phyloP scores from a whole-genome alignment of 106 monocot genomes.

The Dendrobium nobile region DNA sequence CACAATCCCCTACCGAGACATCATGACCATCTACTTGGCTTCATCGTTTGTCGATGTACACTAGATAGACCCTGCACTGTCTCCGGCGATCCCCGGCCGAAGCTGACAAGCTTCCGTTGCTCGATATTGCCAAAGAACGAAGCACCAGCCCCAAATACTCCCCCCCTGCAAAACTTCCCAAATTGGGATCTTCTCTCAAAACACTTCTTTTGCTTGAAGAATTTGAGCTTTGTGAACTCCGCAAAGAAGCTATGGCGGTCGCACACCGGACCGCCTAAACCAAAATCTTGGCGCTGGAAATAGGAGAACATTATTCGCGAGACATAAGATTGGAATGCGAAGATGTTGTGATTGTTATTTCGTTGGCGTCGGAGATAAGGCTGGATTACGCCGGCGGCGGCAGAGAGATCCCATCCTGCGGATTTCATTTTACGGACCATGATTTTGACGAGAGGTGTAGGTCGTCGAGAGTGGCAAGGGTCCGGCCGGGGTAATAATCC shows the following conservation, averaged over 20 bases:
- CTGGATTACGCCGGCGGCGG: slow-evolving; percentile 35
- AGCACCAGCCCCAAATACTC: slow-evolving; percentile 41
- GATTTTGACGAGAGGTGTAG: slow-evolving; percentile 45
- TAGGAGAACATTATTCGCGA: slow-evolving; percentile 48
- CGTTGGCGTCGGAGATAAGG: slow-evolving; percentile 14
- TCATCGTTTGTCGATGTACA: not conserved
- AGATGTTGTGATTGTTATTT: slow-evolving; percentile 10
- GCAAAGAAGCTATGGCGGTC: slow-evolving; percentile 33
- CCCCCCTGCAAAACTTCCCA: slow-evolving; percentile 27
- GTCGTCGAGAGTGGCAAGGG: slow-evolving; percentile 37
- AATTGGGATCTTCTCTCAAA: slow-evolving; percentile 1
- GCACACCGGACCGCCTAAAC: slow-evolving; percentile 5
- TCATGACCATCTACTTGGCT: not conserved
- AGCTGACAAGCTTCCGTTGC: slow-evolving; percentile 20
- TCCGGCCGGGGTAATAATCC: slow-evolving; percentile 14
- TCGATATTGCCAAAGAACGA: slow-evolving; percentile 30
- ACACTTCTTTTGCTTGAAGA: not conserved
- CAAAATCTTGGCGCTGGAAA: slow-evolving; percentile 42
- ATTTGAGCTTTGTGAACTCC: slow-evolving; percentile 28
- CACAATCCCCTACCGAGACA: not conserved
- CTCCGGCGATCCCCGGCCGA: slow-evolving; percentile 16
- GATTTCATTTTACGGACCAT: slow-evolving; percentile 50
- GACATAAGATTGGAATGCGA: slow-evolving; percentile 53
- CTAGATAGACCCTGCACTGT: slow-evolving; percentile 61
- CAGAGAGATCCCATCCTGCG: slow-evolving; percentile 53